These are phyloP conservation scores for Penicillium argentinense DNA, from an alignment of 495 filamentous ascomycete genomes.

Conservation along the genomic window DNA sequence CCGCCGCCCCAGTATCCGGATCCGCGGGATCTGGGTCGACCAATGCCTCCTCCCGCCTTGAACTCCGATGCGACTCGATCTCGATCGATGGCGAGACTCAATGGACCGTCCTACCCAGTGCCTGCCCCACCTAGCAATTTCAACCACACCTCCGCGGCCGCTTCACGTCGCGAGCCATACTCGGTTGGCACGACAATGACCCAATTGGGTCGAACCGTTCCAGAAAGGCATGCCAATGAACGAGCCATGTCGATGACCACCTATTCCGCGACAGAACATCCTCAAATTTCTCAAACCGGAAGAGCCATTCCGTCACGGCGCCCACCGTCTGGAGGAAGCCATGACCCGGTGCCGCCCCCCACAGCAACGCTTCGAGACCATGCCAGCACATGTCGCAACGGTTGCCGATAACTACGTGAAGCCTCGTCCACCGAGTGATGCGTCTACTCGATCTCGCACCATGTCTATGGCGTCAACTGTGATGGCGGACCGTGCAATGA, in stretches of 20 bases:
- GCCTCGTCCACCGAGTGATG: slow-evolving; percentile 44
- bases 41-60: slow-evolving; percentile 63
- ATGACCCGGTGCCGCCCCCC: slow-evolving; percentile 18
- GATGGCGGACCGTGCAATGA: slow-evolving; percentile 52
- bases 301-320: slow-evolving; percentile 74
- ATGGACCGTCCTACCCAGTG: slow-evolving; percentile 59
- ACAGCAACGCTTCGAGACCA: slow-evolving; percentile 23
- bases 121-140: slow-evolving; percentile 58
- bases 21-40: slow-evolving; percentile 47
- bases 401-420: slow-evolving; percentile 26
- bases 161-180: slow-evolving; percentile 77
- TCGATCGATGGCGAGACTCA: slow-evolving; percentile 79
- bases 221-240: slow-evolving; percentile 81
- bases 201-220: slow-evolving; percentile 86
- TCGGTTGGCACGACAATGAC: slow-evolving; percentile 64
- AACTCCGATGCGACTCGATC: slow-evolving; percentile 73
- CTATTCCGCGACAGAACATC: slow-evolving; percentile 72
- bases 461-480: slow-evolving; percentile 92
- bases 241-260: slow-evolving; percentile 94
- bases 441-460: slow-evolving; percentile 51
- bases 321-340: slow-evolving; percentile 54
- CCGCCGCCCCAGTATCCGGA: slow-evolving; percentile 57
- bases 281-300: slow-evolving; percentile 83
- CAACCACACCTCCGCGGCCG: slow-evolving; percentile 65
- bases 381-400: slow-evolving; percentile 16